Percentiles rank a stretch among this genome's conserved stretches.
phyloP scores from a whole-genome alignment of 169 alveolate genomes.

The Ichthyophthirius multifiliis region DNA sequence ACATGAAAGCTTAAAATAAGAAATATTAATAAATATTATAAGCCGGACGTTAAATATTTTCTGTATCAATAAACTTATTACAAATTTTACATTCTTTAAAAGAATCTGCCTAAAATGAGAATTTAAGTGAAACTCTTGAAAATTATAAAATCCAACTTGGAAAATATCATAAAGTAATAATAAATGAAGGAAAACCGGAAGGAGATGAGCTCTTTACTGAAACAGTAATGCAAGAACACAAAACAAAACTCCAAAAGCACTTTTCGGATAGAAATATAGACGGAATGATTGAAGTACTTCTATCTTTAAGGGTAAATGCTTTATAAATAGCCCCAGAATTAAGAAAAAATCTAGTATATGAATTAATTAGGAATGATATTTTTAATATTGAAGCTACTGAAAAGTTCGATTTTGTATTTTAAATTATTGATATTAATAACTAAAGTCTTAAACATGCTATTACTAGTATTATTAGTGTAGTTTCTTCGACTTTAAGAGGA shows the following conservation, averaged over 20 bases:
- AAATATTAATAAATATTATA: conserved; percentile 73
- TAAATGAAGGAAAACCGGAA: conserved; percentile 74
- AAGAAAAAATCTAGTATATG: conserved; percentile 77
- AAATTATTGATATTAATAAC: conserved; percentile 61
- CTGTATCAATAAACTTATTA: conserved; percentile 73
- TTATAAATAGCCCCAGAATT: conserved; percentile 83
- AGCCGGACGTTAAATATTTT: conserved; percentile 79
- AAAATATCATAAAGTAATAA: conserved; percentile 82
- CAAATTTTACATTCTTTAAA: conserved; percentile 69
- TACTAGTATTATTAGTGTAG: conserved; percentile 70
- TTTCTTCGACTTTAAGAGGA: conserved; percentile 78
- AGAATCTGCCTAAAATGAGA: conserved; percentile 51
- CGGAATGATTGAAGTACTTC: conserved; percentile 73
- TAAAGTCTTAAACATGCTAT: conserved; percentile 82
- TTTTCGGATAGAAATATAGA: conserved; percentile 71
- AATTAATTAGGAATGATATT: conserved; percentile 77
- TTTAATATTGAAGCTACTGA: conserved; percentile 68
- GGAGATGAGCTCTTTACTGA: conserved; percentile 70
- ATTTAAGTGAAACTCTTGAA: conserved; percentile 73
- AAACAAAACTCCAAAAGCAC: conserved; percentile 74
- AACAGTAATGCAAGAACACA: conserved; percentile 81
- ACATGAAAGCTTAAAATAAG: conserved; percentile 50
- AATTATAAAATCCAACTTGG: conserved; percentile 81
- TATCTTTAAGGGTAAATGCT: conserved; percentile 84
- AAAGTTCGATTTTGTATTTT: conserved; percentile 59